Percentiles rank a stretch among this genome's conserved stretches.
Conservation (phyloP, 352 stramenopile genomes). For the Pythium coloratum region DNA sequence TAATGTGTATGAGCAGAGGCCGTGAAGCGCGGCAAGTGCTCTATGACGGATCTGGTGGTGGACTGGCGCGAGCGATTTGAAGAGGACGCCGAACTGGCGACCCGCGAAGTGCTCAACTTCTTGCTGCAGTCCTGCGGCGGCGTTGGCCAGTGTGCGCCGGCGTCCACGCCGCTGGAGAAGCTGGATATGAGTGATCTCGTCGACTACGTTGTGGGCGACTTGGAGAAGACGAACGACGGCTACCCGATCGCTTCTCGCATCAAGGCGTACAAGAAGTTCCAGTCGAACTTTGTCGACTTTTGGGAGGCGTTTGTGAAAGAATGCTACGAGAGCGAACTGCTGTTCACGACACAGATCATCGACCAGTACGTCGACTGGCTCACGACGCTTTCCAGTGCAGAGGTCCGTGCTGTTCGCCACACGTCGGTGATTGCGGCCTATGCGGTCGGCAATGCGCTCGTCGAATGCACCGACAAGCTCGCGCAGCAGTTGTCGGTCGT, state of each 20-base stretch:
- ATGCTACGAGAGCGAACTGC: conserved; percentile 76
- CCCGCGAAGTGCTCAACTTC: conserved; percentile 77
- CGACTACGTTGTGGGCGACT: conserved; percentile 61
- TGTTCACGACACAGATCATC: conserved; percentile 69
- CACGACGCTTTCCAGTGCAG: conserved; percentile 78
- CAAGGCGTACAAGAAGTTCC: conserved; percentile 65
- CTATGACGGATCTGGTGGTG: conserved; percentile 48
- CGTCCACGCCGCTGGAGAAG: conserved; percentile 53
- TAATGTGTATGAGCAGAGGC: conserved; percentile 40
- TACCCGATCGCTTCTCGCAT: conserved; percentile 69
- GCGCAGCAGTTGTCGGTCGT: conserved; percentile 65
- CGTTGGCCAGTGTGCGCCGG: conserved; percentile 45
- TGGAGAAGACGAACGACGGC: conserved; percentile 54
- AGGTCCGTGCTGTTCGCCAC: conserved; percentile 82
- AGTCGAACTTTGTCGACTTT: conserved; percentile 68
- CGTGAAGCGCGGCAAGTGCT: conserved; percentile 51
- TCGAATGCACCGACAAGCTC: conserved; percentile 49
- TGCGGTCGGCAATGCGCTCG: conserved; percentile 63
- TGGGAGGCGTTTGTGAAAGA: conserved; percentile 79
- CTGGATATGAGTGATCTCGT: conserved; percentile 75
- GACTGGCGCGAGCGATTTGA: conserved; percentile 79
- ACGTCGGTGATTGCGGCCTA: conserved; percentile 73
- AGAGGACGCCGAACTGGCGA: conserved; percentile 47
- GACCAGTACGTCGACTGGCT: conserved; percentile 80
- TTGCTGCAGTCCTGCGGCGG: conserved; percentile 74